A percentile compares a stretch with the other conserved stretches of the same genome.
These are phyloP conservation scores for Rhodomyrtus psidioides DNA, from an alignment of 441 rosid species.

Conservation along the genomic window DNA sequence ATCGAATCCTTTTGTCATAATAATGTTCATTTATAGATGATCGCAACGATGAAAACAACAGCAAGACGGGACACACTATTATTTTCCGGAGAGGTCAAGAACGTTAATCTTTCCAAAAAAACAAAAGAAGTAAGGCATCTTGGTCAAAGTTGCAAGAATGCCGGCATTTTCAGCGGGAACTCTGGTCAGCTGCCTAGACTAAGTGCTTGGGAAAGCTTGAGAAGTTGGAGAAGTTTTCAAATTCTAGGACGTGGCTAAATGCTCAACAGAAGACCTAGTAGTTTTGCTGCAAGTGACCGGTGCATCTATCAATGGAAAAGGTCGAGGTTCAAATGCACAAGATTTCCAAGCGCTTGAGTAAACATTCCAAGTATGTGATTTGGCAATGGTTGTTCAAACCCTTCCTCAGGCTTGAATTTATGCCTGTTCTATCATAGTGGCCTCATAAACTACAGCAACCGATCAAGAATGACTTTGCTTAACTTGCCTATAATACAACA, in stretches of 20 bases:
- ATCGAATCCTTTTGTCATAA: not conserved
- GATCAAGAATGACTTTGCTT: not conserved
- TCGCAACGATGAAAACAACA: not conserved
- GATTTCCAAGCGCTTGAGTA: not conserved
- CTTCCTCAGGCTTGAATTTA: not conserved
- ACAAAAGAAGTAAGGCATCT: not conserved
- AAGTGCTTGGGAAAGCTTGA: not conserved
- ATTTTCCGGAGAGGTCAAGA: not conserved
- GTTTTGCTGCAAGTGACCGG: not conserved
- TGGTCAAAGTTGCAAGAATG: not conserved
- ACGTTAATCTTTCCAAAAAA: not conserved
- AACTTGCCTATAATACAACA: not conserved
- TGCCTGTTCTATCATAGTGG: not conserved
- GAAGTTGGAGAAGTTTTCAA: not conserved
- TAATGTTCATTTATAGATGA: not conserved
- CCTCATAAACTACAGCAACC: not conserved
- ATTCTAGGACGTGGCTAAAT: not conserved
- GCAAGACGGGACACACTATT: not conserved
- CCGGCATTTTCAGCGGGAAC: not conserved
- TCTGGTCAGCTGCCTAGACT: not conserved
- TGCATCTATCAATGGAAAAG: not conserved
- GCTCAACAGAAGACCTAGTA: not conserved
- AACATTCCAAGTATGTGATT: not conserved
- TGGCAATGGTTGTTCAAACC: not conserved
- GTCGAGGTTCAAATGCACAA: not conserved